Conservation (phyloP, 2,329 filamentous ascomycete genomes). For the Xylaria sp. region DNA sequence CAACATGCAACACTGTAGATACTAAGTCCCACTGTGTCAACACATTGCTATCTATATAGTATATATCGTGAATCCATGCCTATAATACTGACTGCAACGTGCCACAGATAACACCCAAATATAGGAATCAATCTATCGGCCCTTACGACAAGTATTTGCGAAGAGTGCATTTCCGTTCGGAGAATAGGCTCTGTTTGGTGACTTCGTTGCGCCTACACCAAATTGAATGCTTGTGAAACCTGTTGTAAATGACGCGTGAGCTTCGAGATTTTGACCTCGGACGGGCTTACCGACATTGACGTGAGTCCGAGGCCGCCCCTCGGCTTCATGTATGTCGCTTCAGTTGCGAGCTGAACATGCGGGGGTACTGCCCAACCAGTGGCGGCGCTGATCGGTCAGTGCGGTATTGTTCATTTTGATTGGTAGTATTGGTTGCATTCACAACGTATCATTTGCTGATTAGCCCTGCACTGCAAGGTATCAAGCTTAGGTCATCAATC, state of each 20-base stretch:
- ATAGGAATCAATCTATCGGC: background rate
- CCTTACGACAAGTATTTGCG: background rate
- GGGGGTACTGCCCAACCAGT: conserved; percentile 9
- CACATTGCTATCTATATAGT: conserved; percentile 1
- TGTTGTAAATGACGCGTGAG: background rate
- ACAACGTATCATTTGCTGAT: conserved; percentile 4
- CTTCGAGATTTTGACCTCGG: background rate
- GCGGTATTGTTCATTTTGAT: background rate
- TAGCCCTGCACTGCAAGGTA: background rate
- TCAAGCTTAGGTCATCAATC: conserved; percentile 12
- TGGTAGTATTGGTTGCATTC: conserved; percentile 16
- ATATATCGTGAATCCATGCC: conserved; percentile 6
- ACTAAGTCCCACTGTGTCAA: background rate
- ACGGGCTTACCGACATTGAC: conserved; percentile 20
- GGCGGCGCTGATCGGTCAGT: background rate
- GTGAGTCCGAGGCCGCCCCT: background rate
- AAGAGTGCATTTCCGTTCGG: conserved; percentile 11
- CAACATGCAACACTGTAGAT: background rate
- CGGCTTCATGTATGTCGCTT: conserved; percentile 3
- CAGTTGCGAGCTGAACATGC: conserved; percentile 32
- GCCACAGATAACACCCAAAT: background rate
- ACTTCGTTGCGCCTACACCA: background rate
- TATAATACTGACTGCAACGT: conserved; percentile 8
- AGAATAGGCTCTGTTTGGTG: background rate
- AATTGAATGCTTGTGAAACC: background rate